Percentiles rank a stretch among this genome's conserved stretches.
These are phyloP conservation scores for Vitellaria paradoxa DNA, from an alignment of 179 eudicot genomes.

Conservation along the genomic window DNA sequence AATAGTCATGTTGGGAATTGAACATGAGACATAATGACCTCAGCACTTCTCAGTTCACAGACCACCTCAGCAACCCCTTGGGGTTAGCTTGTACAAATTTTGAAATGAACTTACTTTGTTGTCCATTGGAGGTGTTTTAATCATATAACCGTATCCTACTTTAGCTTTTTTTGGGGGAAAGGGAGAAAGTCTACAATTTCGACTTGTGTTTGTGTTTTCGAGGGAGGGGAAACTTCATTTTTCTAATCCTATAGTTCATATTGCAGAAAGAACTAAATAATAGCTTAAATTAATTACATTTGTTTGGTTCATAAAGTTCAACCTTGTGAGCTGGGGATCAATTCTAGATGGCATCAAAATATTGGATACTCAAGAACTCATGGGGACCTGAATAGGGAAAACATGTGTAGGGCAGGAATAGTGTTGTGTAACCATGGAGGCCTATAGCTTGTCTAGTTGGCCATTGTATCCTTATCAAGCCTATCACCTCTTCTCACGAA, in stretches of 20 bases:
- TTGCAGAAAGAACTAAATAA: neutral
- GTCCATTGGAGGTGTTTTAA: no score
- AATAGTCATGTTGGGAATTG: no score
- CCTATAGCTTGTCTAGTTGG: constrained; percentile 37
- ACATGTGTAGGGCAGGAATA: constrained; percentile 33
- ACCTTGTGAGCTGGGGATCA: constrained; percentile 36
- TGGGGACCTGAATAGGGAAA: constrained; percentile 47
- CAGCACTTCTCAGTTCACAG: no score
- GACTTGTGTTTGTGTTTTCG: neutral
- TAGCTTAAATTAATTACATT: neutral
- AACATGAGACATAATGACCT: no score
- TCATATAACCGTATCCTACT: no score
- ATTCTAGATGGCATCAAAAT: constrained; percentile 36
- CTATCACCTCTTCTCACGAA: no score
- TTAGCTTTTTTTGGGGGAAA: no score
- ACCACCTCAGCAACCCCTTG: no score
- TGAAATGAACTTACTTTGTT: no score
- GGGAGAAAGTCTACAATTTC: neutral
- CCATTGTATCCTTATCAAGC: constrained; percentile 24
- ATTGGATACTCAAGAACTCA: constrained; percentile 49
- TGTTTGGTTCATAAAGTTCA: neutral
- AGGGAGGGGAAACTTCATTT: neutral
- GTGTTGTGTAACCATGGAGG: constrained; percentile 47
- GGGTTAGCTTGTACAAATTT: no score
- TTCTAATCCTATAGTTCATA: neutral